A percentile compares a stretch with the other conserved stretches of the same genome.
phyloP scores from a whole-genome alignment of 2,329 filamentous ascomycete genomes.

The Pseudocercospora fuligena region DNA sequence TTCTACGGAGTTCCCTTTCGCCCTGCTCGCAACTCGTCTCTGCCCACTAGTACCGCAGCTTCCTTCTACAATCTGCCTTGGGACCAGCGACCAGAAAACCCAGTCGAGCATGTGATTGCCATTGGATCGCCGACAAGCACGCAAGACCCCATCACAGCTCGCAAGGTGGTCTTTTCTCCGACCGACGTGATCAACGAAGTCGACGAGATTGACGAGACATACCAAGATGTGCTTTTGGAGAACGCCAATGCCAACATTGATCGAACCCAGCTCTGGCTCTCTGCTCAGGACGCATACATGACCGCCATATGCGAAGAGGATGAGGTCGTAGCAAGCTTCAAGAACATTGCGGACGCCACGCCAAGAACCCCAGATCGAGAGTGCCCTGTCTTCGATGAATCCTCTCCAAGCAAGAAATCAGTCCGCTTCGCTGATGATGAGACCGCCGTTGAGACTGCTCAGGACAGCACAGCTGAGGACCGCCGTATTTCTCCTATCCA shows the following conservation, averaged over 20 bases:
- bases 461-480: conserved; percentile 7
- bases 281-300: conserved; percentile 75
- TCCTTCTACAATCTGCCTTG: conserved; percentile 88
- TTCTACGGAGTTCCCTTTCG: conserved; percentile 88
- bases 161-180: conserved; percentile 54
- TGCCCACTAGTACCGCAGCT: conserved; percentile 87
- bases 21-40: conserved; percentile 47
- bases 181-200: conserved; percentile 45
- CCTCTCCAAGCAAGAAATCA: conserved; percentile 67
- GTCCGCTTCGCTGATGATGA: conserved; percentile 65
- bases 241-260: conserved; percentile 75
- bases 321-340: conserved; percentile 37
- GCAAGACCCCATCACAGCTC: conserved; percentile 64
- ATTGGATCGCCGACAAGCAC: conserved; percentile 49
- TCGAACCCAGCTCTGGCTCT: conserved; percentile 84
- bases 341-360: conserved; percentile 35
- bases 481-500: conserved; percentile 43
- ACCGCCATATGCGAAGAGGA: conserved; percentile 40
- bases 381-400: conserved; percentile 28
- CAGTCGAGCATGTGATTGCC: conserved; percentile 73
- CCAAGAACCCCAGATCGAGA: conserved; percentile 39
- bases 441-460: conserved; percentile 14
- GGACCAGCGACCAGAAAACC: conserved; percentile 44
- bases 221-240: conserved; percentile 73
- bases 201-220: conserved; percentile 67